Evolutionary conservation across 495 filamentous ascomycete species (phyloP).

Genomic region (Corynascus novoguineensis): DNA sequence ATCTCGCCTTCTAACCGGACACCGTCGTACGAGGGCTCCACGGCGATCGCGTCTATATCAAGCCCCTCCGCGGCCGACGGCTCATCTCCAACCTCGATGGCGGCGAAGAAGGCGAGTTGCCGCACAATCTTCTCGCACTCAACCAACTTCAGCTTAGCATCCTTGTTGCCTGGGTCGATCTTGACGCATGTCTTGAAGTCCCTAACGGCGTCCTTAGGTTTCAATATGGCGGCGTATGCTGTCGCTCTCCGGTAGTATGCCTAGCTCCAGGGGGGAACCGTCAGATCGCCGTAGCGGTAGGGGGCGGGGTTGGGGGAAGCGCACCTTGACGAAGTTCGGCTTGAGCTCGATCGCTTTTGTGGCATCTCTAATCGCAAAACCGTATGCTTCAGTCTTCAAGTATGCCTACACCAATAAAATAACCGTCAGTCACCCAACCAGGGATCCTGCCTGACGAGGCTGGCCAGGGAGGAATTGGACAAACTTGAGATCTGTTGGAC

Average conservation of each 20-base stretch:
- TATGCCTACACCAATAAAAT: constrained; percentile 59
- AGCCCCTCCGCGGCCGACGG: constrained; percentile 86
- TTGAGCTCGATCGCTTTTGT: constrained; percentile 92
- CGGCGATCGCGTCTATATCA: constrained; percentile 75
- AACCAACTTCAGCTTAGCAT: constrained; percentile 80
- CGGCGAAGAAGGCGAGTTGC: constrained; percentile 82
- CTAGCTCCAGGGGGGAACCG: constrained; percentile 39
- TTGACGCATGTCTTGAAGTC: constrained; percentile 91
- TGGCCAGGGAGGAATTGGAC: constrained; percentile 23
- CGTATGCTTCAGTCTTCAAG: constrained; percentile 92
- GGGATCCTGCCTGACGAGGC: background rate
- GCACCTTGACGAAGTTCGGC: constrained; percentile 77
- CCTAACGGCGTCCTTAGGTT: constrained; percentile 76
- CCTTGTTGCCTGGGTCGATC: constrained; percentile 79
- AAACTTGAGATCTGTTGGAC: constrained; percentile 88
- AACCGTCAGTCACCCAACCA: constrained; percentile 45
- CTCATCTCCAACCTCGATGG: constrained; percentile 88
- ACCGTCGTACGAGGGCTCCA: constrained; percentile 84
- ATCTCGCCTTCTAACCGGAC: constrained; percentile 72
- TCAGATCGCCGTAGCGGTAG: background rate
- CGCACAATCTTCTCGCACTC: constrained; percentile 93
- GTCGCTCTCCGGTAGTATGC: constrained; percentile 94
- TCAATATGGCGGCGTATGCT: constrained; percentile 82
- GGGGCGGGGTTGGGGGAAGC: background rate
- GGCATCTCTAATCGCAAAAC: constrained; percentile 86